Percentiles rank a stretch among this genome's conserved stretches.
phyloP scores from a whole-genome alignment of 192 early-diverging fungal genomes.

The Phlyctochytrium bullatum region DNA sequence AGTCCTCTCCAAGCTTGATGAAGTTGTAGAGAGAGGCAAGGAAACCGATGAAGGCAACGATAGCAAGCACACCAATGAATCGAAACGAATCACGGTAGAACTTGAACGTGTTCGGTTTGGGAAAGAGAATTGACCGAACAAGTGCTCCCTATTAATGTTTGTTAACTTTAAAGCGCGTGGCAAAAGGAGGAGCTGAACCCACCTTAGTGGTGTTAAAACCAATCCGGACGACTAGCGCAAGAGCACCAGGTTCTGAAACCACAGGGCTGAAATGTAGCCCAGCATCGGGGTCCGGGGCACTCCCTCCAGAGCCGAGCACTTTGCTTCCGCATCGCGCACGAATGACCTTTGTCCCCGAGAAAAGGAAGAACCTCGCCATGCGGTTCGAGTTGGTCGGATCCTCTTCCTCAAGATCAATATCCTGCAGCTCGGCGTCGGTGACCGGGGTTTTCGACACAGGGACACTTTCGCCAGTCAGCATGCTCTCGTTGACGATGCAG shows the following conservation, averaged over 20 bases:
- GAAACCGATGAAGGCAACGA: conserved; percentile 84
- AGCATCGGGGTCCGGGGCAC: neutral
- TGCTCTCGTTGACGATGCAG: conserved; percentile 96
- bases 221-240: conserved; percentile 86
- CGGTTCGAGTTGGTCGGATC: conserved; percentile 71
- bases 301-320: conserved; percentile 20
- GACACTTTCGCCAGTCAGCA: conserved; percentile 96
- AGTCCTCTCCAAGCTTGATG: conserved; percentile 52
- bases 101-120: conserved; percentile 93
- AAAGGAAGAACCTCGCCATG: conserved; percentile 83
- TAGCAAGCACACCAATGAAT: conserved; percentile 88
- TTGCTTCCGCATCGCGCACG: conserved; percentile 57
- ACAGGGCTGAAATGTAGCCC: neutral
- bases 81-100: conserved; percentile 97
- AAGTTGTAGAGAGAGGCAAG: conserved; percentile 87
- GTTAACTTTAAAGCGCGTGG: too few species aligned
- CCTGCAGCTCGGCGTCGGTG: conserved; percentile 55
- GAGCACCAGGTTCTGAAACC: conserved; percentile 38
- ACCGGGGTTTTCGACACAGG: conserved; percentile 91
- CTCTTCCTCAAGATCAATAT: conserved; percentile 61
- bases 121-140: conserved; percentile 93
- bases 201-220: conserved; percentile 95
- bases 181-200: too few species aligned
- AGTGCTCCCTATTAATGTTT: conserved; percentile 66
- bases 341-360: conserved; percentile 90